Percentiles rank a stretch among this genome's conserved stretches.
phyloP scores from a whole-genome alignment of 2,329 filamentous ascomycete species.

The Fusarium sp. region DNA sequence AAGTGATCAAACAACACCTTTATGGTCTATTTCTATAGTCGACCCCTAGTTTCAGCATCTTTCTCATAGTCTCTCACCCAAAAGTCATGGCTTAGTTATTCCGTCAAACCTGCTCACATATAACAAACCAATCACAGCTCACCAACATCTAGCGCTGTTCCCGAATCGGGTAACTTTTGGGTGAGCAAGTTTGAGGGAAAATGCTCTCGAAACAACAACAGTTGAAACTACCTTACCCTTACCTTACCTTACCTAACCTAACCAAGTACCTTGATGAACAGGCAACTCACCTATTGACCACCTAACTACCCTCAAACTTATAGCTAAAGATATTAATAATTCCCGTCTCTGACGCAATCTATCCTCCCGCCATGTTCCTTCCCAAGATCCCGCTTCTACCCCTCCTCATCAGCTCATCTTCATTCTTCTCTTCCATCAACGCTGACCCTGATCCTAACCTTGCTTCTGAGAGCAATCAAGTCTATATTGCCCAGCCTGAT shows the following conservation, averaged over 20 bases:
- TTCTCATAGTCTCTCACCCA: slow-evolving; percentile 38
- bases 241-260: no score
- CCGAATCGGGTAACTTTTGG: slow-evolving; percentile 45
- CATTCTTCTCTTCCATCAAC: slow-evolving; percentile 5
- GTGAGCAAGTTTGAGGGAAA: slow-evolving; percentile 48
- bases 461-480: slow-evolving; percentile 13
- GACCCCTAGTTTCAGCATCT: slow-evolving; percentile 9
- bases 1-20: not conserved
- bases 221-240: no score
- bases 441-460: not conserved
- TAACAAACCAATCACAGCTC: slow-evolving; percentile 49
- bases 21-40: not conserved
- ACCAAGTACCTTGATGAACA: slow-evolving; percentile 38
- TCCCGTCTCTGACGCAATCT: slow-evolving; percentile 37
- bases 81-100: slow-evolving; percentile 1
- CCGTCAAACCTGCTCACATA: slow-evolving; percentile 39
- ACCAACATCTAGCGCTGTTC: slow-evolving; percentile 35
- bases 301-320: no score
- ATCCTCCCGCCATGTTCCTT: slow-evolving; percentile 23
- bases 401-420: slow-evolving; percentile 29
- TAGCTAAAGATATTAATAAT: slow-evolving; percentile 9
- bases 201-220: slow-evolving; percentile 32
- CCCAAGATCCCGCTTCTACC: slow-evolving; percentile 28
- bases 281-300: not conserved
- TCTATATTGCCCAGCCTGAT: not conserved